phyloP scores from a whole-genome alignment of 1,139 yeast genomes.

The Wickerhamiella infanticola region DNA sequence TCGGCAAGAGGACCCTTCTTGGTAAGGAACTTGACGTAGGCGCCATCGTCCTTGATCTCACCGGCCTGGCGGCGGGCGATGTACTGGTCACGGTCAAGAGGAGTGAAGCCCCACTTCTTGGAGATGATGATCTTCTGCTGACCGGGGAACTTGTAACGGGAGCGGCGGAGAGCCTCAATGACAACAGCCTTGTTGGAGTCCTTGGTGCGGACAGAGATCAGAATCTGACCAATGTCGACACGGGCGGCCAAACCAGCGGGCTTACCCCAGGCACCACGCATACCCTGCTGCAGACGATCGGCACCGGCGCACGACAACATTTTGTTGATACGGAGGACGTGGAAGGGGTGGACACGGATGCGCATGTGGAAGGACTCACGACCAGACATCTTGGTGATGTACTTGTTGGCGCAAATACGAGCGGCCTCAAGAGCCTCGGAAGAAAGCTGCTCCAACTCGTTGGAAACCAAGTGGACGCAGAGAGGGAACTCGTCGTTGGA shows the following conservation, averaged over 20 bases:
- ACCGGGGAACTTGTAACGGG: conserved; percentile 99
- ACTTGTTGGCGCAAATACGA: conserved; percentile 99
- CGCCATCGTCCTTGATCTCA: conserved; percentile 99
- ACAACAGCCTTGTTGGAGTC: conserved; percentile 96
- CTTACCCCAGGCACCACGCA: conserved; percentile 99
- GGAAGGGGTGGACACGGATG: conserved; percentile 99
- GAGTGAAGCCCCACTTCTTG: conserved; percentile 99
- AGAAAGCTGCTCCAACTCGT: conserved; percentile 97
- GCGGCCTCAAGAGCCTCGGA: conserved; percentile 99
- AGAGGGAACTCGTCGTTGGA: conserved; percentile 98
- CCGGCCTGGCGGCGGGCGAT: conserved; percentile 87
- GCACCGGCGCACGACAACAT: conserved; percentile 99
- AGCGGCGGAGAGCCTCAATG: conserved; percentile 98
- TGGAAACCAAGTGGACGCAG: conserved; percentile 97
- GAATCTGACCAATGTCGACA: conserved; percentile 96
- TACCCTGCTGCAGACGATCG: conserved; percentile 99
- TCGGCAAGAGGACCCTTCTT: conserved; percentile 89
- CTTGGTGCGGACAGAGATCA: conserved; percentile 96
- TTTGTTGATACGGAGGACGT: conserved; percentile 99
- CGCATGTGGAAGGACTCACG: conserved; percentile 99
- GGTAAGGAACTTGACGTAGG: conserved; percentile 96
- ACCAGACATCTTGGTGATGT: conserved; percentile 93
- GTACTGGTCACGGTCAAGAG: conserved; percentile 95
- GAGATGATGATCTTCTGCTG: conserved; percentile 98
- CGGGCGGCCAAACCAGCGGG: conserved; percentile 99